Conservation (phyloP, 768 basidiomycete species). For the Suillus decipiens region DNA sequence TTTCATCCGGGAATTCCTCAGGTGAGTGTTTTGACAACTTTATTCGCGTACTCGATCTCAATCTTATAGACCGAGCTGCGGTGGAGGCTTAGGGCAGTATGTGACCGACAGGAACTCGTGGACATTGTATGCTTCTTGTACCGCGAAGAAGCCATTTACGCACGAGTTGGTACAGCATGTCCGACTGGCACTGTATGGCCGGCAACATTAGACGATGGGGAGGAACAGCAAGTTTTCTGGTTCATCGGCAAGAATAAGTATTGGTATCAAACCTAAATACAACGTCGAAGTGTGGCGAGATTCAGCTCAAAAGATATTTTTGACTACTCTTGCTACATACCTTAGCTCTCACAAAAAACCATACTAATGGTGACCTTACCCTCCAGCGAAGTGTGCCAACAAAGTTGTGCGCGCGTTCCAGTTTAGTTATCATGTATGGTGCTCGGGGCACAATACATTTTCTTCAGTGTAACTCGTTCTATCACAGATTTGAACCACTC, state of each 20-base stretch:
- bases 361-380: not conserved
- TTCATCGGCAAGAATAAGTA: slow-evolving; percentile 53
- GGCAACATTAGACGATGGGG: slow-evolving; percentile 48
- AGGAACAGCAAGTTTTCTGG: slow-evolving; percentile 57
- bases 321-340: not conserved
- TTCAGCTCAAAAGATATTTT: not conserved
- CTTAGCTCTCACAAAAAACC: not conserved
- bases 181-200: slow-evolving; percentile 26
- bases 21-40: slow-evolving; percentile 41
- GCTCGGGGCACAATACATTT: too few species aligned
- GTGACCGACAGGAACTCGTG: slow-evolving; percentile 72
- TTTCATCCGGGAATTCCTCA: slow-evolving; percentile 76
- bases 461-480: too few species aligned
- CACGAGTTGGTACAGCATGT: slow-evolving; percentile 26
- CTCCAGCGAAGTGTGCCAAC: not conserved
- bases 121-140: slow-evolving; percentile 59
- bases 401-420: not conserved
- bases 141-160: slow-evolving; percentile 51
- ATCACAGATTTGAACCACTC: too few species aligned
- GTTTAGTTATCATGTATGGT: too few species aligned
- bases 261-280: slow-evolving; percentile 64
- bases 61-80: slow-evolving; percentile 59
- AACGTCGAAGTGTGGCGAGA: not conserved
- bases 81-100: slow-evolving; percentile 70
- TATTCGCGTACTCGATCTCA: slow-evolving; percentile 14